These are phyloP conservation scores for Beauveria varroae DNA, from an alignment of 2,329 filamentous ascomycete genomes.

Conservation along the genomic window DNA sequence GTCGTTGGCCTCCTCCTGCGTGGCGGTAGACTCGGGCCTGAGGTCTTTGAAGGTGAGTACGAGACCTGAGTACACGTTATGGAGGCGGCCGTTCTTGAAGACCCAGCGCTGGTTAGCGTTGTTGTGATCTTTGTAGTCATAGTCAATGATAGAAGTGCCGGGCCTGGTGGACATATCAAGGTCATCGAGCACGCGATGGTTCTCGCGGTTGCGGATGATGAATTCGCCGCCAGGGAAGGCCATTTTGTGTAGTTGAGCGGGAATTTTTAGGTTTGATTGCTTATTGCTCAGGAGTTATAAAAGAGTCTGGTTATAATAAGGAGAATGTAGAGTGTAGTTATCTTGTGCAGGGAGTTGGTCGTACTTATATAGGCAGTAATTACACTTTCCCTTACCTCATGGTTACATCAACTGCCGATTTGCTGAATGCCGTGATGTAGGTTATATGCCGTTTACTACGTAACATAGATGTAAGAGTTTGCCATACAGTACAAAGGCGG, in stretches of 20 bases:
- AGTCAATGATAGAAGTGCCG: not conserved
- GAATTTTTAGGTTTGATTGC: too few species aligned
- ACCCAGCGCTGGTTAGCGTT: not conserved
- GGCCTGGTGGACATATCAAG: not conserved
- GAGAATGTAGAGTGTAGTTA: not conserved
- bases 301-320: not conserved
- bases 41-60: not conserved
- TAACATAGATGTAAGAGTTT: too few species aligned
- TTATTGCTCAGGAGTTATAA: too few species aligned
- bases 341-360: not conserved
- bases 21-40: not conserved
- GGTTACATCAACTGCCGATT: too few species aligned
- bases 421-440: too few species aligned
- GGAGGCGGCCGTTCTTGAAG: not conserved
- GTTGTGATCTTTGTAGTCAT: not conserved
- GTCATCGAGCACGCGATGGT: not conserved
- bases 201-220: not conserved
- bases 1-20: not conserved
- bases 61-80: not conserved
- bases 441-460: too few species aligned
- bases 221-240: not conserved
- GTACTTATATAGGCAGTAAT: not conserved
- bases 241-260: not conserved
- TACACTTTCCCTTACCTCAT: not conserved
- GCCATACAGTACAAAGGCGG: too few species aligned